Evolutionary conservation across 2,329 filamentous ascomycete species (phyloP).

Genomic region (Cercospora janseana): DNA sequence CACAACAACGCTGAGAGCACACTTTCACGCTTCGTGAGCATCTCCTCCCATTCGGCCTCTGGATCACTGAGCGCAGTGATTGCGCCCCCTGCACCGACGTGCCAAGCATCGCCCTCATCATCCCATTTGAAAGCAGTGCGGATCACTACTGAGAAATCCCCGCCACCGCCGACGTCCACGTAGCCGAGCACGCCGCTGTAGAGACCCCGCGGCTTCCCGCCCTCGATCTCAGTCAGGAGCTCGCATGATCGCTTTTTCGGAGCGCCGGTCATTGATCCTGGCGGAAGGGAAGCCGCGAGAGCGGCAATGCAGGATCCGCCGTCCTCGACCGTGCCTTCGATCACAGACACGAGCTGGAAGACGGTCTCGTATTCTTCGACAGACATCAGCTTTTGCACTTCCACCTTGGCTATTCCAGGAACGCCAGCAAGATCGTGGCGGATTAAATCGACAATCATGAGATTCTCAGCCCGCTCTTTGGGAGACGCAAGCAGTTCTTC

Average conservation of each 20-base stretch:
- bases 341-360: constrained; percentile 85
- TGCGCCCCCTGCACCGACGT: constrained; percentile 84
- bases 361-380: constrained; percentile 91
- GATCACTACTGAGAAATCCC: constrained; percentile 91
- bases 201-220: constrained; percentile 62
- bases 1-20: constrained; percentile 26
- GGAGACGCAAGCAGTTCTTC: constrained; percentile 70
- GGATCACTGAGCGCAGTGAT: constrained; percentile 81
- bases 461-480: constrained; percentile 91
- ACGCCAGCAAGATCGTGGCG: constrained; percentile 88
- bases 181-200: constrained; percentile 91
- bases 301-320: constrained; percentile 67
- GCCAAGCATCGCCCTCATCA: constrained; percentile 64
- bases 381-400: constrained; percentile 73
- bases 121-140: constrained; percentile 75
- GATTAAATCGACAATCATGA: constrained; percentile 98
- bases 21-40: constrained; percentile 54
- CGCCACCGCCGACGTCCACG: constrained; percentile 77
- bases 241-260: constrained; percentile 92
- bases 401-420: constrained; percentile 53
- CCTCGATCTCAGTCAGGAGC: constrained; percentile 70
- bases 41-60: constrained; percentile 83
- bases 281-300: constrained; percentile 73
- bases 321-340: constrained; percentile 64
- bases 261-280: constrained; percentile 94